Conservation (phyloP, 139 green algal species). For the Diplosphaera chodatii region DNA sequence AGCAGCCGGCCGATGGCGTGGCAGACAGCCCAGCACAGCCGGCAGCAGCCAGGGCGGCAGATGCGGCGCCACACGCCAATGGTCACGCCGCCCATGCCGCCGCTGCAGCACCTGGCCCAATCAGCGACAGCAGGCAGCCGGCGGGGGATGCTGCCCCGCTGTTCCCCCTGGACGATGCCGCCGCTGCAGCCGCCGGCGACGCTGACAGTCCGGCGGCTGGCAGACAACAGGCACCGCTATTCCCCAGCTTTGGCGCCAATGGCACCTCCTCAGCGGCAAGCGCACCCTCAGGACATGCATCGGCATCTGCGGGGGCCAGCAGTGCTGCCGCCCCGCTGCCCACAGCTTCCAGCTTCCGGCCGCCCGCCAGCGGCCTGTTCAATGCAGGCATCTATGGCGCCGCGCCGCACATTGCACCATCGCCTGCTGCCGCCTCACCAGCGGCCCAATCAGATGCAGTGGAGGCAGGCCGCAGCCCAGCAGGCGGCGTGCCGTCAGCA, state of each 20-base stretch:
- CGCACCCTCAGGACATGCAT: too few relatives aligned
- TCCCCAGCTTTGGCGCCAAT: conserved; percentile 1
- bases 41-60: background rate
- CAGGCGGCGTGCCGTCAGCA: too few relatives aligned
- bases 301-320: too few relatives aligned
- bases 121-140: too few relatives aligned
- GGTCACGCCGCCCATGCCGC: too few relatives aligned
- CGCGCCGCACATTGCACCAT: background rate
- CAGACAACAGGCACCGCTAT: background rate
- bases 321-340: background rate
- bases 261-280: too few relatives aligned
- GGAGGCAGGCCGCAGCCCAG: background rate
- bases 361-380: background rate
- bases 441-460: background rate
- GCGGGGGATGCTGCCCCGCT: background rate
- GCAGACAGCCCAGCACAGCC: background rate
- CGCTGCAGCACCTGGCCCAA: background rate
- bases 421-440: background rate
- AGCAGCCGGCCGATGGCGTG: too few relatives aligned
- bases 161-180: background rate
- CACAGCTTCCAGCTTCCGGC: background rate
- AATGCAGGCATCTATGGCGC: conserved; percentile 5
- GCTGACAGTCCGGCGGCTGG: background rate
- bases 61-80: background rate
- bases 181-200: too few relatives aligned